Conservation (phyloP, 2,329 filamentous ascomycete genomes). For the Fusarium luffae region DNA sequence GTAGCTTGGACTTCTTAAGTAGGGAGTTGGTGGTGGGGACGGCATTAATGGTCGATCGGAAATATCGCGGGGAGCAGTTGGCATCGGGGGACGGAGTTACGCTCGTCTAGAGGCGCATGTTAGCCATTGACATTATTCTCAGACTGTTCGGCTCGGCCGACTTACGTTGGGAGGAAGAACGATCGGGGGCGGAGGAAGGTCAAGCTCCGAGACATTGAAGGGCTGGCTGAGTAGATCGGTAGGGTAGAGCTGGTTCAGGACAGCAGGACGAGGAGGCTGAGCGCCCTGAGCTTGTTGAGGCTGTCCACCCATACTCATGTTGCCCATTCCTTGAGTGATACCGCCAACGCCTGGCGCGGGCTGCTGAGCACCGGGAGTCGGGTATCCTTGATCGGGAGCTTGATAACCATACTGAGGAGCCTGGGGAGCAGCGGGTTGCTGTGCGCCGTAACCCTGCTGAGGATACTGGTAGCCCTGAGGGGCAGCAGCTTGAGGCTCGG, state of each 20-base stretch:
- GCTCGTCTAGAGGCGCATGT: slow-evolving; percentile 71
- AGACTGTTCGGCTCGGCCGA: slow-evolving; percentile 37
- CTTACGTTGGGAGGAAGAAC: slow-evolving; percentile 91
- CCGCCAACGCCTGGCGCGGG: slow-evolving; percentile 64
- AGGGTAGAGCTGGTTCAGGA: slow-evolving; percentile 88
- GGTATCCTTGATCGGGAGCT: slow-evolving; percentile 74
- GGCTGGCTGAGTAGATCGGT: slow-evolving; percentile 92
- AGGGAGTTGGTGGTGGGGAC: slow-evolving; percentile 92
- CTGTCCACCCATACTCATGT: slow-evolving; percentile 78
- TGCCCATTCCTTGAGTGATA: slow-evolving; percentile 85
- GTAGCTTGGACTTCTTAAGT: slow-evolving; percentile 95
- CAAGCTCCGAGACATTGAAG: slow-evolving; percentile 92
- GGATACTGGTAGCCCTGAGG: slow-evolving; percentile 56
- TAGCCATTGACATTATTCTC: slow-evolving; percentile 46
- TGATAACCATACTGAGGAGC: slow-evolving; percentile 70
- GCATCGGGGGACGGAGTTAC: slow-evolving; percentile 90
- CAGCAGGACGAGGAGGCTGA: slow-evolving; percentile 57
- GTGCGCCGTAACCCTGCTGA: slow-evolving; percentile 58
- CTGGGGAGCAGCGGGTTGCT: slow-evolving; percentile 53
- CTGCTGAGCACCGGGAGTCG: slow-evolving; percentile 57
- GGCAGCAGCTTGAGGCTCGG: slow-evolving; percentile 55
- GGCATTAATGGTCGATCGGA: slow-evolving; percentile 94
- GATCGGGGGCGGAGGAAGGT: slow-evolving; percentile 90
- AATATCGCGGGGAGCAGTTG: slow-evolving; percentile 93
- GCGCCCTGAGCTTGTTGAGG: slow-evolving; percentile 54